Conservation (phyloP, 306 rosid genomes). For the Corylus americana region DNA sequence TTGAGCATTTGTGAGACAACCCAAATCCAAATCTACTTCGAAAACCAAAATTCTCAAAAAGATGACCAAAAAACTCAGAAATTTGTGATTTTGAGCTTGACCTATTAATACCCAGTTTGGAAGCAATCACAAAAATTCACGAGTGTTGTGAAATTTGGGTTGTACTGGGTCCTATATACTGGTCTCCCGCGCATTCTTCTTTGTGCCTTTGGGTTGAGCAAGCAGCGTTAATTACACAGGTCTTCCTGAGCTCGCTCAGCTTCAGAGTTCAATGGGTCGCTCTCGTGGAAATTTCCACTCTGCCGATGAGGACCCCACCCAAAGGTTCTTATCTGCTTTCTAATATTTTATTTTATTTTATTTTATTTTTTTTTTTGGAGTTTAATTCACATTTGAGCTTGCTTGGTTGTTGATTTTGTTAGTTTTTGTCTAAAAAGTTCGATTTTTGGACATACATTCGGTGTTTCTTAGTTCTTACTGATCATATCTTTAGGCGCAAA, state of each 20-base stretch:
- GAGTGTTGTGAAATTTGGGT: constrained; percentile 26
- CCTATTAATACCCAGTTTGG: constrained; percentile 19
- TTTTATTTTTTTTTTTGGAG: neutral
- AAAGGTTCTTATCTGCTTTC: constrained; percentile 54
- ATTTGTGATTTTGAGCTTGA: neutral
- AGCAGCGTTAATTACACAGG: constrained; percentile 1
- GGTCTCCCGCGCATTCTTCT: neutral
- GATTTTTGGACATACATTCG: constrained; percentile 1
- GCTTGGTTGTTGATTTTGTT: no score
- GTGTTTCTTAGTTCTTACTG: neutral
- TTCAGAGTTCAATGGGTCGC: constrained; percentile 73
- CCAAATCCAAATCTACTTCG: neutral
- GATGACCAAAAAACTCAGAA: constrained; percentile 1
- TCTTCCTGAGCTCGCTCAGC: neutral
- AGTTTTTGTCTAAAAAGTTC: neutral
- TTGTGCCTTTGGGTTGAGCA: neutral
- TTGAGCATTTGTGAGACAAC: constrained; percentile 1
- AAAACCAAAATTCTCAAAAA: constrained; percentile 9
- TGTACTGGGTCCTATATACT: neutral
- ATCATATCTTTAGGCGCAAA: neutral
- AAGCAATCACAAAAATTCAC: neutral
- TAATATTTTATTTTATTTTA: neutral
- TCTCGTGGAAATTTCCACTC: constrained; percentile 89
- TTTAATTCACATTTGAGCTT: constrained; percentile 11
- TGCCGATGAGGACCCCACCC: constrained; percentile 84